Conservation (phyloP, 768 basidiomycete genomes). For the Fomitopsis serialis region DNA sequence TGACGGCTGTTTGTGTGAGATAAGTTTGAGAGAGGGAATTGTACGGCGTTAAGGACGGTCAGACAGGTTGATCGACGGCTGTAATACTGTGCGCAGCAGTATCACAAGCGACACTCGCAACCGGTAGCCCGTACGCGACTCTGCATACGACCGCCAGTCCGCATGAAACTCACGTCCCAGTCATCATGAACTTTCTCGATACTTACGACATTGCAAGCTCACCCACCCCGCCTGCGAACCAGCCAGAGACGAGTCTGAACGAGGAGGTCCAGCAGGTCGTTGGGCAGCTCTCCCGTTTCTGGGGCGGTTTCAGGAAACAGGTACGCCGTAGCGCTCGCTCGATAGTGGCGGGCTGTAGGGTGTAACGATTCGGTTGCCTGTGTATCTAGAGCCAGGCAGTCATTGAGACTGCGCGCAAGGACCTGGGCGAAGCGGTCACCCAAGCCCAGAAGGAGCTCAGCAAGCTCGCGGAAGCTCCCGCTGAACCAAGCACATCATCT, state of each 20-base stretch:
- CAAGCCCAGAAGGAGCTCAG: conserved; percentile 77
- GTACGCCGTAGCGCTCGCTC: conserved; percentile 32
- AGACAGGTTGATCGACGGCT: too few relatives aligned
- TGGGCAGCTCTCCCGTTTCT: conserved; percentile 80
- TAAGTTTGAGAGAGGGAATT: too few relatives aligned
- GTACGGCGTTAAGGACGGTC: too few relatives aligned
- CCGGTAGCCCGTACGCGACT: too few relatives aligned
- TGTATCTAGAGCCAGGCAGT: conserved; percentile 58
- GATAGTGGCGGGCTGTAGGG: not conserved
- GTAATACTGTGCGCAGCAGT: too few relatives aligned
- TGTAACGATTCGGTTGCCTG: not conserved
- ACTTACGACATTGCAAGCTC: conserved; percentile 53
- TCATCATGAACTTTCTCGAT: conserved; percentile 69
- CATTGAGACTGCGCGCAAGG: conserved; percentile 65
- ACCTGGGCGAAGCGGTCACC: conserved; percentile 63
- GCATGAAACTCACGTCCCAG: not conserved
- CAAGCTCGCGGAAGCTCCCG: conserved; percentile 35
- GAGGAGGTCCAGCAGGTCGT: conserved; percentile 89
- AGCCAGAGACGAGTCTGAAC: conserved; percentile 57
- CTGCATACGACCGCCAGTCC: too few relatives aligned
- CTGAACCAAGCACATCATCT: conserved; percentile 6
- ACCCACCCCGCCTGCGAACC: conserved; percentile 41
- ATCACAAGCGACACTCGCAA: too few relatives aligned
- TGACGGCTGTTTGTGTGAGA: too few relatives aligned
- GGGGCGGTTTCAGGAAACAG: conserved; percentile 91